phyloP scores from a whole-genome alignment of 1,284 basidiomycete genomes.

The Abortiporus biennis region DNA sequence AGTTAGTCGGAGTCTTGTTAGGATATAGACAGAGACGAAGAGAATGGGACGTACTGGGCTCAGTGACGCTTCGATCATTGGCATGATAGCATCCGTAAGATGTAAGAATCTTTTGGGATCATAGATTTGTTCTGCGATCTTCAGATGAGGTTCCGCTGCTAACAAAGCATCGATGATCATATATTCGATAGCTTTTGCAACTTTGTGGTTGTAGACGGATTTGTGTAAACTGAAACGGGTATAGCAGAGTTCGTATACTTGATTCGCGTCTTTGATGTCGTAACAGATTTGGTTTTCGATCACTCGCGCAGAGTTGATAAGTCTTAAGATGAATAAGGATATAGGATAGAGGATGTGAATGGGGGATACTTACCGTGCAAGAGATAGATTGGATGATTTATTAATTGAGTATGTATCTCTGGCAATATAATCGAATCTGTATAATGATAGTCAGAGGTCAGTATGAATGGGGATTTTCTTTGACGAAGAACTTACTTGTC shows the following conservation, averaged over 20 bases:
- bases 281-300: slow-evolving; percentile 71
- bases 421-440: slow-evolving; percentile 72
- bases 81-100: slow-evolving; percentile 63
- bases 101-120: slow-evolving; percentile 53
- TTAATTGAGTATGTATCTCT: slow-evolving; percentile 68
- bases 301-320: slow-evolving; percentile 68
- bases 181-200: slow-evolving; percentile 69
- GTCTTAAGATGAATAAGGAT: slow-evolving; percentile 33
- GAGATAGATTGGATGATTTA: slow-evolving; percentile 51
- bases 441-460: not conserved
- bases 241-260: slow-evolving; percentile 66
- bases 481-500: slow-evolving; percentile 52
- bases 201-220: slow-evolving; percentile 72
- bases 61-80: slow-evolving; percentile 47
- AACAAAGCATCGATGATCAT: slow-evolving; percentile 75
- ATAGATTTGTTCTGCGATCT: slow-evolving; percentile 51
- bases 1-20: not conserved
- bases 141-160: slow-evolving; percentile 54
- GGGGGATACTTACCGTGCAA: slow-evolving; percentile 32
- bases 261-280: slow-evolving; percentile 71
- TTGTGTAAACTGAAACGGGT: slow-evolving; percentile 74
- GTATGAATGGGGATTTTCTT: not conserved
- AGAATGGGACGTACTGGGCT: slow-evolving; percentile 32
- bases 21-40: not conserved
- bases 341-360: not conserved